These are phyloP conservation scores for Blastocrithidia nonstop DNA, from an alignment of 208 protist genomes.

Conservation along the genomic window DNA sequence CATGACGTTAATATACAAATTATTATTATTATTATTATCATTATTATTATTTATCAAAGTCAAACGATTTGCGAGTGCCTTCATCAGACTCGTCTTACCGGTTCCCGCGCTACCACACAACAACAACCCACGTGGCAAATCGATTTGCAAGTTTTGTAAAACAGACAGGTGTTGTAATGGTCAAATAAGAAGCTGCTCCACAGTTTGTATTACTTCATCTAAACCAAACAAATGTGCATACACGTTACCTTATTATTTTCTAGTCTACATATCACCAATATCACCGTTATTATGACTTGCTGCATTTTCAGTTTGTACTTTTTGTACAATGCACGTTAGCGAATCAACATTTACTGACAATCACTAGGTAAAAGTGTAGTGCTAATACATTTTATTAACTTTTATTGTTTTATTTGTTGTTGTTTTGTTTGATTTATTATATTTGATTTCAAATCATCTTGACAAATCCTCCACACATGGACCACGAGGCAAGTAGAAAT, in stretches of 20 bases:
- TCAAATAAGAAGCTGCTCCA: slow-evolving; percentile 71
- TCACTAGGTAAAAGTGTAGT: too few relatives aligned
- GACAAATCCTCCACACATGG: too few relatives aligned
- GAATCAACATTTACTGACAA: too few relatives aligned
- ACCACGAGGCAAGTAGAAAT: too few relatives aligned
- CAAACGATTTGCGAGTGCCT: slow-evolving; percentile 30
- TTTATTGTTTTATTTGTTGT: too few relatives aligned
- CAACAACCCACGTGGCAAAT: slow-evolving; percentile 50
- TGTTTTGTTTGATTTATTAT: too few relatives aligned
- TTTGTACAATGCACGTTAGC: not conserved
- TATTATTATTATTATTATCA: not conserved
- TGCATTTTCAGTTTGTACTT: not conserved
- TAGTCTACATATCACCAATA: too few relatives aligned
- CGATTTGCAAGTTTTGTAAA: slow-evolving; percentile 19
- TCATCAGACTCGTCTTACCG: slow-evolving; percentile 76
- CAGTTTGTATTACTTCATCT: slow-evolving; percentile 14
- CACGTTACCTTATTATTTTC: too few relatives aligned
- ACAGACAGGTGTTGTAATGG: slow-evolving; percentile 39
- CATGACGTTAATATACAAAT: slow-evolving; percentile 27
- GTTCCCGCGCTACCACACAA: slow-evolving; percentile 63
- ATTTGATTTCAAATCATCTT: too few relatives aligned
- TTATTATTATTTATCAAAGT: slow-evolving; percentile 6
- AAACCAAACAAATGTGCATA: slow-evolving; percentile 13
- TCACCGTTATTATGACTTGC: too few relatives aligned
- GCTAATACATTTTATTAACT: too few relatives aligned